phyloP scores from a whole-genome alignment of 495 filamentous ascomycete species.

The Hypoxylon cercidicola region DNA sequence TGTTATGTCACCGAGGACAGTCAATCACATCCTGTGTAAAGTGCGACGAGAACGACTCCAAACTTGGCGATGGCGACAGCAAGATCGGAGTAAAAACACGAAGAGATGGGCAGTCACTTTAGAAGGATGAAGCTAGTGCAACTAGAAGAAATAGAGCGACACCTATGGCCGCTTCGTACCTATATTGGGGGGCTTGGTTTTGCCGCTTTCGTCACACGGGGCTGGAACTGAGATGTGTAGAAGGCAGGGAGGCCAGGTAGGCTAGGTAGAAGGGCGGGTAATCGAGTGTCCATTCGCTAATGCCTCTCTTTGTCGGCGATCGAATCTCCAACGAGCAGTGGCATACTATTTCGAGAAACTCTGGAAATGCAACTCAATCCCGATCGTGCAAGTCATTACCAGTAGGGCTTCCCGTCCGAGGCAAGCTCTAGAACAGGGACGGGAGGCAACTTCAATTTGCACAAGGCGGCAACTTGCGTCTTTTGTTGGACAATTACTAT shows the following conservation, averaged over 20 bases:
- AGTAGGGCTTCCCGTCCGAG: conserved; percentile 20
- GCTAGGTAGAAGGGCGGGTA: neutral
- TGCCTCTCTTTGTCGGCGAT: conserved; percentile 18
- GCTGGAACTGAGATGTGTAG: conserved; percentile 19
- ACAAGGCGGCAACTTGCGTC: conserved; percentile 40
- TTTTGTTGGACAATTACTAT: conserved; percentile 27
- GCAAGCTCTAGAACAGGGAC: conserved; percentile 32
- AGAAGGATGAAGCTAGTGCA: conserved; percentile 14
- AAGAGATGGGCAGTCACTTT: conserved; percentile 8
- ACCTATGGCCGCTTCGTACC: conserved; percentile 19
- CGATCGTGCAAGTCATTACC: conserved; percentile 15
- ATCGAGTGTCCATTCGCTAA: conserved; percentile 8
- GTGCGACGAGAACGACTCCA: conserved; percentile 2
- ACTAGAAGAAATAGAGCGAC: neutral
- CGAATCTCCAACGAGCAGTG: conserved; percentile 7
- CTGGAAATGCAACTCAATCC: conserved; percentile 10
- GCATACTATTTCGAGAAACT: conserved; percentile 2
- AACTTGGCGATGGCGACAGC: conserved; percentile 11
- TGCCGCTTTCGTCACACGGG: conserved; percentile 43
- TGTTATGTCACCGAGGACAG: conserved; percentile 9
- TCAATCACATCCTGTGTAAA: conserved; percentile 1
- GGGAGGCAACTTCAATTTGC: conserved; percentile 19
- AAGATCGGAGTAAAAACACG: conserved; percentile 14
- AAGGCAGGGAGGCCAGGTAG: conserved; percentile 5
- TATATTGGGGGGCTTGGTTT: conserved; percentile 20